Evolutionary conservation across 2,329 filamentous ascomycete species (phyloP).

Genomic region (Penicillium nordicum): DNA sequence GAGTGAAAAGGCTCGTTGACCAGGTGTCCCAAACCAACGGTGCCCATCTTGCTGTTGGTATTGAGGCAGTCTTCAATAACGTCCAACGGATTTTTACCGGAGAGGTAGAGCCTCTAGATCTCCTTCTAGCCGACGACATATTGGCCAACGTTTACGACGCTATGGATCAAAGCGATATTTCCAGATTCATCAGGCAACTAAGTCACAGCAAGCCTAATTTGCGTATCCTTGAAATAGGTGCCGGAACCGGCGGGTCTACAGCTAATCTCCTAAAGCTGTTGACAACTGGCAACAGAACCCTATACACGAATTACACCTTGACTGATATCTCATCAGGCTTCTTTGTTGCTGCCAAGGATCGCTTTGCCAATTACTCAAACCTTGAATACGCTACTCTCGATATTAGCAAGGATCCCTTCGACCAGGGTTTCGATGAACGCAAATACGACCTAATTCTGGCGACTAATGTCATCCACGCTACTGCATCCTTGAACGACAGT

Average conservation of each 20-base stretch:
- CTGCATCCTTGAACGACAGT: constrained; percentile 20
- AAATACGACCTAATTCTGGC: constrained; percentile 37
- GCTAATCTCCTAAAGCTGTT: constrained; percentile 14
- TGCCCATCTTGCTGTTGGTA: neutral
- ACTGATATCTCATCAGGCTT: constrained; percentile 33
- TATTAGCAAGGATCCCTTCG: constrained; percentile 25
- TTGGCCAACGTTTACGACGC: constrained; percentile 12
- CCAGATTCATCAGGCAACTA: constrained; percentile 14
- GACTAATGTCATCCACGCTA: constrained; percentile 30
- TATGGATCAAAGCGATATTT: constrained; percentile 7
- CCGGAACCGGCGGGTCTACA: constrained; percentile 29
- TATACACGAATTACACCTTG: constrained; percentile 28
- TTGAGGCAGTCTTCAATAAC: constrained; percentile 4
- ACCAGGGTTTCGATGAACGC: constrained; percentile 29
- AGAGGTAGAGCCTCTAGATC: constrained; percentile 12
- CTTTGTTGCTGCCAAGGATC: constrained; percentile 25
- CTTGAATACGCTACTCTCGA: constrained; percentile 33
- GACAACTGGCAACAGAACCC: neutral
- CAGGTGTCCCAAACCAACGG: neutral
- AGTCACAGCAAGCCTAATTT: constrained; percentile 24
- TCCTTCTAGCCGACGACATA: constrained; percentile 17
- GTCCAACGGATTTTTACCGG: constrained; percentile 13
- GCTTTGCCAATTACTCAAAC: constrained; percentile 18
- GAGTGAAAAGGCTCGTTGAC: neutral
- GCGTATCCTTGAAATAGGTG: constrained; percentile 28